Evolutionary conservation across 2,329 filamentous ascomycete genomes (phyloP).

Genomic region (Apiospora phragmitis): DNA sequence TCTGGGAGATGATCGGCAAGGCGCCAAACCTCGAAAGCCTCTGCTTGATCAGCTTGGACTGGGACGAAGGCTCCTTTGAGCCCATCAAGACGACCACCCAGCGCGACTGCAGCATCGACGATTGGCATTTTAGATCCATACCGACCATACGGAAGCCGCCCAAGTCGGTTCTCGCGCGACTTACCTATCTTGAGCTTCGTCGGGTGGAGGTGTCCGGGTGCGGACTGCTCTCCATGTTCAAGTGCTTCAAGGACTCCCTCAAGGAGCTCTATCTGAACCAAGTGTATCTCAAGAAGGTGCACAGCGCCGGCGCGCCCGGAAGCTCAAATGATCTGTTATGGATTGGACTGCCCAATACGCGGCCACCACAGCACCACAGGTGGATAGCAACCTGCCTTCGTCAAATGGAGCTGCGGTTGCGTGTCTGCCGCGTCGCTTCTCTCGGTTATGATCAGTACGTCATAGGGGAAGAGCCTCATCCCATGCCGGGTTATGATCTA

Average conservation of each 20-base stretch:
- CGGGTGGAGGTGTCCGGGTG: conserved; percentile 40
- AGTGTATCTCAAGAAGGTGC: conserved; percentile 45
- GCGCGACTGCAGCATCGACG: conserved; percentile 36
- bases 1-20: conserved; percentile 52
- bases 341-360: conserved; percentile 45
- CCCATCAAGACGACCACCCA: conserved; percentile 39
- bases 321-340: conserved; percentile 40
- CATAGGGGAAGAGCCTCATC: conserved; percentile 28
- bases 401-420: conserved; percentile 34
- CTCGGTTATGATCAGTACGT: conserved; percentile 45
- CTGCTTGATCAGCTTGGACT: conserved; percentile 48
- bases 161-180: conserved; percentile 34
- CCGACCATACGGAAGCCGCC: conserved; percentile 33
- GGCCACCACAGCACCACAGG: conserved; percentile 35
- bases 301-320: conserved; percentile 33
- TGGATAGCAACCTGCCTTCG: conserved; percentile 47
- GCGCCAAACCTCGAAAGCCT: conserved; percentile 46
- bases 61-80: conserved; percentile 38
- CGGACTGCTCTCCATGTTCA: conserved; percentile 34
- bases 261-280: conserved; percentile 47
- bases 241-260: conserved; percentile 39
- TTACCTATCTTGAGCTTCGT: conserved; percentile 46
- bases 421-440: conserved; percentile 44
- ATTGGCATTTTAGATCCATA: conserved; percentile 41
- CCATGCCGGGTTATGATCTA: conserved; percentile 37